Evolutionary conservation across 1,284 basidiomycete genomes (phyloP), one percentile per base, ranked within the genome.

Genomic region (Quambalaria eucalypti): DNA sequence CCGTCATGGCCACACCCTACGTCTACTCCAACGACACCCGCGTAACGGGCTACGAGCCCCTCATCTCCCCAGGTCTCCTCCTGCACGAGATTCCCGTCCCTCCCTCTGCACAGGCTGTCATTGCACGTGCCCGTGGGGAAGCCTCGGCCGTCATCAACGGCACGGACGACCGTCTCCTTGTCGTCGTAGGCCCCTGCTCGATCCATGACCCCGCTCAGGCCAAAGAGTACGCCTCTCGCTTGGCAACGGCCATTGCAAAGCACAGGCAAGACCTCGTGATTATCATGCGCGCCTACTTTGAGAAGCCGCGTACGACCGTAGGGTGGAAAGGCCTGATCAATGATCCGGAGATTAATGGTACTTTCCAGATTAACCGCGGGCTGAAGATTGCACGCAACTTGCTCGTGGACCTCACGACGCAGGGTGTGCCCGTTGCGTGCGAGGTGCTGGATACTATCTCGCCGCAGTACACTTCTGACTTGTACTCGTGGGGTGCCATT

Each of bases 361-460:
- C 87, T 52, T 98, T 87, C 86, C 84, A 91, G 74, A 98, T 98
- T 78, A 98, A 98, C 84, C 89, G 90, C 74, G 93, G 93, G 25
- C 64, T 74, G 49, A 65, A 64, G 56, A 83, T 86, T 54, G 90
- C 89, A 0, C 84, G 95, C 53, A 84, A 89, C 68, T 81, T 98
- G 30, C 84, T 98, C 47, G 85, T 89, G 67, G 89, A 95, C 70
- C 81, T 98, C 59, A 90, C 89, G 36, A 80, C 88, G 61, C 79
- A 87, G 42, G 93, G 93, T 52, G 79, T 98, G 8, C 92, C 93
- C 10, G 87, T 96, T 44, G 93, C 90, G 19, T 90, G 87, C 62
- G 95, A 98, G 78, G 83, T 98, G 42, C 84, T 98, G 55, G 93
- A 81, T 60, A 79, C 78, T 50, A 78, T 78, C 58, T 76, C 73